phyloP scores from a whole-genome alignment of 2,329 filamentous ascomycete species.

The Ceratocystis destructans region DNA sequence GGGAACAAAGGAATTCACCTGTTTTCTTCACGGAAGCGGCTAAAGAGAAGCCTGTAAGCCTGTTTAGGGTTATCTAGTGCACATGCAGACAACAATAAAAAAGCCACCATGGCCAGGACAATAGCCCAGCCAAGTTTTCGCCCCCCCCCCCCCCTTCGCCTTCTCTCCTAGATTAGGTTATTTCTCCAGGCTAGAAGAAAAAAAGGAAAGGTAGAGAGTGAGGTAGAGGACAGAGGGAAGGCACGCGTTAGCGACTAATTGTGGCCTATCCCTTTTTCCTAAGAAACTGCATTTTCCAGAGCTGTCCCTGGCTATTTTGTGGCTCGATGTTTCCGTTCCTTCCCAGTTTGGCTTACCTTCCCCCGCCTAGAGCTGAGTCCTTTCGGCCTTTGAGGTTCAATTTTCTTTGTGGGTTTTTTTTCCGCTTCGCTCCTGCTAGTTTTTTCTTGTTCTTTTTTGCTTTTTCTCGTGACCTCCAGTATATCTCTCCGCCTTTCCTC shows the following conservation, averaged over 20 bases:
- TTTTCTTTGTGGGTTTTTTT: background rate
- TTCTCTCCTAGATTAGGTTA: too few relatives aligned
- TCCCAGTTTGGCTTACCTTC: background rate
- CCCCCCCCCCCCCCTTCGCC: too few relatives aligned
- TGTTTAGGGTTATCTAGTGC: background rate
- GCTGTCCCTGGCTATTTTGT: background rate
- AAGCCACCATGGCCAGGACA: too few relatives aligned
- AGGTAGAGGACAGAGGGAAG: background rate
- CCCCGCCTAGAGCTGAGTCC: background rate
- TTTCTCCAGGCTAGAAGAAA: background rate
- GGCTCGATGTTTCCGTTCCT: background rate
- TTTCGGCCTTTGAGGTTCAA: background rate
- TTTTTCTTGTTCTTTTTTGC: background rate
- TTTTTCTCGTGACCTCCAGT: background rate
- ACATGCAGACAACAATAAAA: too few relatives aligned
- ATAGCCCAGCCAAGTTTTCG: too few relatives aligned
- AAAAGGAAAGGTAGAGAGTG: too few relatives aligned
- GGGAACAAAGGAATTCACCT: background rate
- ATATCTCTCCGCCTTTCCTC: background rate
- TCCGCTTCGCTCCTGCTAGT: background rate
- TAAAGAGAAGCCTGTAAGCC: background rate
- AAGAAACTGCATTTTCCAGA: background rate
- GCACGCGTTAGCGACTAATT: background rate
- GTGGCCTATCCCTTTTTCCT: background rate
- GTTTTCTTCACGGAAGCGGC: background rate